Evolutionary conservation across 768 basidiomycete genomes (phyloP).

Genomic region (Macrocybe gigantea): DNA sequence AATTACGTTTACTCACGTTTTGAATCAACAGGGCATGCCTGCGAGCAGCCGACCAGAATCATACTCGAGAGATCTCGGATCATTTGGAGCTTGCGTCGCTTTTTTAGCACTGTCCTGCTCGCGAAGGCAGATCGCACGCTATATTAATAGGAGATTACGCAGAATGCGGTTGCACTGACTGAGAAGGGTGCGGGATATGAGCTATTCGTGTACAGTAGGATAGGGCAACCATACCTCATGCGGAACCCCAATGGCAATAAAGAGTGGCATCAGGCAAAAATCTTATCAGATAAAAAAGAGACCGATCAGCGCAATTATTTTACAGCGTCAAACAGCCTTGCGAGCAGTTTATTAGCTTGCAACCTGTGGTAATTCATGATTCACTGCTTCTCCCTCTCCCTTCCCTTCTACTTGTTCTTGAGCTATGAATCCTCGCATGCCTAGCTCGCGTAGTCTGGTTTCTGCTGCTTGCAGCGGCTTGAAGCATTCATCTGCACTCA

Average conservation of each 20-base stretch:
- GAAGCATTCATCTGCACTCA: too few species aligned
- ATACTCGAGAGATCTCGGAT: too few species aligned
- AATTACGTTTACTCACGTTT: slow-evolving; percentile 26
- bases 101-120: too few species aligned
- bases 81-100: too few species aligned
- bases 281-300: slow-evolving; percentile 18
- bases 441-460: slow-evolving; percentile 24
- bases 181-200: slow-evolving; percentile 18
- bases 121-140: slow-evolving; percentile 17
- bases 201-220: slow-evolving; percentile 16
- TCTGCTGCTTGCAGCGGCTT: slow-evolving; percentile 21
- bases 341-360: slow-evolving; percentile 17
- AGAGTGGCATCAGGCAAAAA: too few species aligned
- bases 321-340: slow-evolving; percentile 12
- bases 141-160: slow-evolving; percentile 5
- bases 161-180: slow-evolving; percentile 5
- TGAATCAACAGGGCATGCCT: slow-evolving; percentile 6
- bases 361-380: slow-evolving; percentile 24
- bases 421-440: slow-evolving; percentile 32
- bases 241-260: slow-evolving; percentile 5
- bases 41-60: too few species aligned
- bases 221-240: slow-evolving; percentile 1
- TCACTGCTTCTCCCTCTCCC: slow-evolving; percentile 16
- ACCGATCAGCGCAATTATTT: slow-evolving; percentile 11
- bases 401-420: slow-evolving; percentile 7